A percentile compares a stretch with the other conserved stretches of the same genome.
phyloP scores from a whole-genome alignment of 2,329 filamentous ascomycete species.

The Cladophialophora carrionii region DNA sequence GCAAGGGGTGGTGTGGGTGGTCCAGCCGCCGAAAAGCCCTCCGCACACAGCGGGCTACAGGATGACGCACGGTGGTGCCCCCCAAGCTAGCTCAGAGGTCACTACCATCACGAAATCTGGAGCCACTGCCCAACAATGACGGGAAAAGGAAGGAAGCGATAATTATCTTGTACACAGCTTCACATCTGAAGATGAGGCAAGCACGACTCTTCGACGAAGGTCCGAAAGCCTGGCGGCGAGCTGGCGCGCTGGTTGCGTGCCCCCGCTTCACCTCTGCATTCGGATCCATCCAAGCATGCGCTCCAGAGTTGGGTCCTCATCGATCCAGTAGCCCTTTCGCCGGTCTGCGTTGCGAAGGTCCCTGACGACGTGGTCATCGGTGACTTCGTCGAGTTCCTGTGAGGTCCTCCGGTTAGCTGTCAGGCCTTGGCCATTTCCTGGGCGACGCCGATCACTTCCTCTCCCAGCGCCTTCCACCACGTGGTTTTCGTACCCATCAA shows the following conservation, averaged over 20 bases:
- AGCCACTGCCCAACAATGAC: slow-evolving; percentile 11
- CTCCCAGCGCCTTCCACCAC: slow-evolving; percentile 19
- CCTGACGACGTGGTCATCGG: slow-evolving; percentile 60
- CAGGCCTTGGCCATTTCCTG: not conserved
- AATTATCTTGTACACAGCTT: slow-evolving; percentile 2
- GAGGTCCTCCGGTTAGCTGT: not conserved
- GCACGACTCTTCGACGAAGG: not conserved
- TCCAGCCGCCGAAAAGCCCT: not conserved
- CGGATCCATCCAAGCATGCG: slow-evolving; percentile 54
- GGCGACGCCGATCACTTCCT: slow-evolving; percentile 34
- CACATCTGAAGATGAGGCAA: not conserved
- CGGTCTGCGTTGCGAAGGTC: slow-evolving; percentile 60
- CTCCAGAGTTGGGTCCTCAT: slow-evolving; percentile 62
- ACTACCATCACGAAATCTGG: not conserved
- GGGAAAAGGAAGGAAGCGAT: not conserved
- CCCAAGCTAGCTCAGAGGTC: slow-evolving; percentile 1
- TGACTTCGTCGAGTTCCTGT: slow-evolving; percentile 61
- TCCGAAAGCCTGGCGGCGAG: not conserved
- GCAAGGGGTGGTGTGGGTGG: no score
- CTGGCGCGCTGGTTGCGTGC: not conserved
- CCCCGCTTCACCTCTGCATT: slow-evolving; percentile 41
- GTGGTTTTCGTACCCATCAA: slow-evolving; percentile 19
- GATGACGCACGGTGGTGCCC: slow-evolving; percentile 1
- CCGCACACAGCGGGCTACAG: not conserved
- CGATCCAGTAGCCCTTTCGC: slow-evolving; percentile 63